phyloP scores from a whole-genome alignment of 129 eudicot species.

The Artemisia annua region DNA sequence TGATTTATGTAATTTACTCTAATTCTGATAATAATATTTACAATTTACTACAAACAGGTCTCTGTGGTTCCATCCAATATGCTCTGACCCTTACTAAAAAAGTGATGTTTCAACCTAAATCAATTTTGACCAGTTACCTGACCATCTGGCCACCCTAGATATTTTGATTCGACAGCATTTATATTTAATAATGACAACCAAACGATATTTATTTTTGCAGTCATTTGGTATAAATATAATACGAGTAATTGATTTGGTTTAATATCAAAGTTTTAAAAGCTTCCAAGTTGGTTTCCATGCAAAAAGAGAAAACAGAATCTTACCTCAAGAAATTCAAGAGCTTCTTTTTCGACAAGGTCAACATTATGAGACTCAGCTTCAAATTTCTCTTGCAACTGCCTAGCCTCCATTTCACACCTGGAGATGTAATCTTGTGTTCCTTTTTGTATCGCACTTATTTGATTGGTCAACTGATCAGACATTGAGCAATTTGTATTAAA shows the following conservation, averaged over 20 bases:
- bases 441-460: slow-evolving; percentile 34
- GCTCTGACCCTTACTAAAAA: too few relatives aligned
- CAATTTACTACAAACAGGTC: too few relatives aligned
- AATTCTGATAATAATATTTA: too few relatives aligned
- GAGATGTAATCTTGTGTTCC: slow-evolving; percentile 59
- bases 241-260: neutral
- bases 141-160: neutral
- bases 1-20: too few relatives aligned
- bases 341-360: slow-evolving; percentile 66
- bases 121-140: too few relatives aligned
- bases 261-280: neutral
- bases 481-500: neutral
- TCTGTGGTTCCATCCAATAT: too few relatives aligned
- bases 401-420: slow-evolving; percentile 62
- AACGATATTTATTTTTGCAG: neutral
- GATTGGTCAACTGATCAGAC: slow-evolving; percentile 50
- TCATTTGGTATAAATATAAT: neutral
- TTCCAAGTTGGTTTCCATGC: neutral
- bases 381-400: slow-evolving; percentile 45
- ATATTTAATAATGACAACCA: neutral
- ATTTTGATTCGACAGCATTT: neutral
- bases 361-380: slow-evolving; percentile 57
- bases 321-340: slow-evolving; percentile 68
- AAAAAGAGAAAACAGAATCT: neutral
- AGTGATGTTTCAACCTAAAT: too few relatives aligned